Base-by-base conservation (phyloP, 2,329 filamentous ascomycete genomes). In the Cercospora berteroae region DNA sequence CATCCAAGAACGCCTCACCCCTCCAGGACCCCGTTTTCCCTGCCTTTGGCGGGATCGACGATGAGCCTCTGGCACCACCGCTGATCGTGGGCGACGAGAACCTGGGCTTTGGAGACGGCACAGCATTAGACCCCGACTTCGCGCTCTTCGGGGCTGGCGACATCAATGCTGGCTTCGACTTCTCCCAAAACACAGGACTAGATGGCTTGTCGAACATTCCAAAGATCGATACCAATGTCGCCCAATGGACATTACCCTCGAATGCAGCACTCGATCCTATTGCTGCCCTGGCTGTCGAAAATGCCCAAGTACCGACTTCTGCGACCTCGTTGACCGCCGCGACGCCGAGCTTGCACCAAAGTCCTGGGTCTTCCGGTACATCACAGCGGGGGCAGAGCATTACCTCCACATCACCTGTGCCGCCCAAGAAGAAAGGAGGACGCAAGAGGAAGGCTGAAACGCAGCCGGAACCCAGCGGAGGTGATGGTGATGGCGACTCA, bases 401-500 rank as follows among this genome's bases (percentile, higher is more conserved):
- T 48, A 75, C 77, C 1, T 77, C 76, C 1, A 71, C 69, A 36
- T 76, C 76, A n/a, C 75, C 77, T 7, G 63, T 74, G 25, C 75
- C 75, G 25, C 70, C 70, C 0, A 78, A 78, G 70, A 78, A 78
- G 70, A 73, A 73, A 48, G 76, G 74, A 16, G 77, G 77, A 50
- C 70, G 77, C 20, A 79, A 79, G 69, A 74, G 77, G 36, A 79
- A 79, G 69, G 75, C 73, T 2, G 77, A 77, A 29, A 69, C 69
- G 25, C 70, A 69, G 63, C 67, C 71, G 27, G 67, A 67, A 31
- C 42, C 58, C 4, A 65, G 57, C 57, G 56, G 65, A 29, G 69
- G 67, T n/a, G 83, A 87, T 3, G 86, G 83, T 73, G 88, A 85
- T 74, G 73, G 73, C 12, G 74, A 74, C 20, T 71, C 68, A 23